Evolutionary conservation across 2,329 filamentous ascomycete species (phyloP).

Genomic region (Calonectria crousiana): DNA sequence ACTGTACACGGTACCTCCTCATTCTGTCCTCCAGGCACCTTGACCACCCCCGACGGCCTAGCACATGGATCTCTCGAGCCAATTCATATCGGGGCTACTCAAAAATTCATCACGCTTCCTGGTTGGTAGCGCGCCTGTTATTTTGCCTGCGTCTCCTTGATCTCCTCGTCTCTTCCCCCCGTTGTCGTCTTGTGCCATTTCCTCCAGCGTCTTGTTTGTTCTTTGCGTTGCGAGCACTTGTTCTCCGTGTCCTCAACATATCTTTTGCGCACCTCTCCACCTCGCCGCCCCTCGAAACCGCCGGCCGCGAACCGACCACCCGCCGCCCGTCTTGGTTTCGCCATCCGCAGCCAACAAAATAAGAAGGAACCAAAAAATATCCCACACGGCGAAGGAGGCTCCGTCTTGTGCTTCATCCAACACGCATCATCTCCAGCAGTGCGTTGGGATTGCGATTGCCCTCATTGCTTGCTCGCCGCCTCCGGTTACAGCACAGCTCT

Average conservation of each 20-base stretch:
- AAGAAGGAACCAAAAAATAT: background rate
- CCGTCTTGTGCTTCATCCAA: background rate
- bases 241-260: slow-evolving; percentile 3
- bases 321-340: background rate
- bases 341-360: background rate
- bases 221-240: background rate
- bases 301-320: background rate
- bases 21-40: slow-evolving; percentile 23
- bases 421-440: background rate
- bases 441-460: background rate
- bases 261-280: slow-evolving; percentile 1
- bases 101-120: slow-evolving; percentile 37
- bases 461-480: background rate
- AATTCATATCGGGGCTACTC: slow-evolving; percentile 38
- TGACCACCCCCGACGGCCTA: slow-evolving; percentile 30
- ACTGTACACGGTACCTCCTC: slow-evolving; percentile 28
- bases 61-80: slow-evolving; percentile 39
- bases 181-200: background rate
- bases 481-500: background rate
- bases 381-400: background rate
- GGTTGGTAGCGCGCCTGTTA: slow-evolving; percentile 29
- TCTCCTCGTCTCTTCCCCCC: slow-evolving; percentile 7
- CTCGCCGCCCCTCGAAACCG: slow-evolving; percentile 11
- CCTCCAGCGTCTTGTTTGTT: background rate
- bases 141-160: slow-evolving; percentile 20